These are phyloP conservation scores for Teunomyces pallodes DNA, from an alignment of 805 yeast species.

Conservation along the genomic window DNA sequence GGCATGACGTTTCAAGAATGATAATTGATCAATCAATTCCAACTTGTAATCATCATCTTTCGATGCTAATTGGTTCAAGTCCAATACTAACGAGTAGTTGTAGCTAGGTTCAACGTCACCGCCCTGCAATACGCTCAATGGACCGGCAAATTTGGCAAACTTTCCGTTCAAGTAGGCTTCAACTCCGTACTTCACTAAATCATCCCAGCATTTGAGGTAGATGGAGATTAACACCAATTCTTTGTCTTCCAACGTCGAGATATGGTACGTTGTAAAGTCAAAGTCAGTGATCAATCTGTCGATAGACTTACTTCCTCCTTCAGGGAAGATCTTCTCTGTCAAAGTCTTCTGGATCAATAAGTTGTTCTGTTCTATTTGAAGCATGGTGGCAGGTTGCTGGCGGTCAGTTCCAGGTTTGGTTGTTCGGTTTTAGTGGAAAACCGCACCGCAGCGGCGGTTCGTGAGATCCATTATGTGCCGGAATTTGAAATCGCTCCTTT, in stretches of 20 bases:
- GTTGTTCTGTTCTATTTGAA: conserved; percentile 83
- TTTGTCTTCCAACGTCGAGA: conserved; percentile 75
- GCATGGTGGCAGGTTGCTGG: conserved; percentile 45
- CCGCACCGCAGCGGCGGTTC: background rate
- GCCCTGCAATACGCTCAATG: conserved; percentile 27
- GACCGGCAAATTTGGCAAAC: conserved; percentile 38
- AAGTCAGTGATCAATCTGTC: conserved; percentile 93
- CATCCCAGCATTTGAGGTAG: conserved; percentile 74
- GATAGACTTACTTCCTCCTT: conserved; percentile 41
- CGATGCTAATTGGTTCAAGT: conserved; percentile 41
- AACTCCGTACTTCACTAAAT: conserved; percentile 67
- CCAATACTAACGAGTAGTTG: conserved; percentile 73
- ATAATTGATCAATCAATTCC: conserved; percentile 58
- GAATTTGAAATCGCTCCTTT: background rate
- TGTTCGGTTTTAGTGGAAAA: background rate
- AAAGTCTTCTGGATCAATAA: conserved; percentile 78
- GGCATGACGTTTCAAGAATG: conserved; percentile 78
- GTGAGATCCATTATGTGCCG: background rate
- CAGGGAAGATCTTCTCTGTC: conserved; percentile 56
- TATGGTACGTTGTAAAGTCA: conserved; percentile 91
- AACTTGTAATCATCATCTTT: conserved; percentile 46
- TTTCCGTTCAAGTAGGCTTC: conserved; percentile 49
- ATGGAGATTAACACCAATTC: conserved; percentile 63
- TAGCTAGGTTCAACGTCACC: conserved; percentile 69
- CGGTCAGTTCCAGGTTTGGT: background rate